phyloP scores from a whole-genome alignment of 306 rosid species.

The Pyrus bretschneideri region DNA sequence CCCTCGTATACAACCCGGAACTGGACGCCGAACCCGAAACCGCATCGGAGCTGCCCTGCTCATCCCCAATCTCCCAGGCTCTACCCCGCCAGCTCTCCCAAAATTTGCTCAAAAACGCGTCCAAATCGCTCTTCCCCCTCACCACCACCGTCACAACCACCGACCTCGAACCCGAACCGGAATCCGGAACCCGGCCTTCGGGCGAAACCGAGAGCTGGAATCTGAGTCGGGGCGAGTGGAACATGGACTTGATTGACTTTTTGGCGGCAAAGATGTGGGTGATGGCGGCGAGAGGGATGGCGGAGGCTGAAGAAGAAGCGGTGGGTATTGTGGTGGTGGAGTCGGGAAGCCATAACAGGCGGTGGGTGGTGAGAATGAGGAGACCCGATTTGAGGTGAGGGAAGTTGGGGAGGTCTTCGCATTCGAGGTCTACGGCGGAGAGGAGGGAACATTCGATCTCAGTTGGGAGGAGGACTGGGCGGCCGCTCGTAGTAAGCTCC shows the following conservation, averaged over 20 bases:
- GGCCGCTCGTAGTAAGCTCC: constrained; percentile 69
- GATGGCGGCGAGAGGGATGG: constrained; percentile 52
- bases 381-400: constrained; percentile 77
- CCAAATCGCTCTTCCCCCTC: constrained; percentile 83
- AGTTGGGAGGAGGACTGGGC: constrained; percentile 58
- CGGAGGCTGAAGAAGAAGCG: constrained; percentile 15
- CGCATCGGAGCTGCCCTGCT: neutral
- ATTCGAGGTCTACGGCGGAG: constrained; percentile 74
- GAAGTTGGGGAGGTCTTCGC: constrained; percentile 55
- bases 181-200: constrained; percentile 33
- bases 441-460: constrained; percentile 75
- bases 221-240: constrained; percentile 73
- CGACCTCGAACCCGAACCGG: constrained; percentile 28
- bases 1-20: constrained; percentile 48
- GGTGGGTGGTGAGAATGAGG: constrained; percentile 83
- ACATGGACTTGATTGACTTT: constrained; percentile 65
- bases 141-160: constrained; percentile 54
- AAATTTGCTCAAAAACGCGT: constrained; percentile 57
- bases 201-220: constrained; percentile 63
- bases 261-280: constrained; percentile 59
- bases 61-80: constrained; percentile 56
- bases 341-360: constrained; percentile 69
- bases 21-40: constrained; percentile 21
- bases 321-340: constrained; percentile 9
- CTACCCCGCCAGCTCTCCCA: constrained; percentile 81